Evolutionary conservation across 2,329 filamentous ascomycete species (phyloP).

Genomic region (Talaromyces sp.): DNA sequence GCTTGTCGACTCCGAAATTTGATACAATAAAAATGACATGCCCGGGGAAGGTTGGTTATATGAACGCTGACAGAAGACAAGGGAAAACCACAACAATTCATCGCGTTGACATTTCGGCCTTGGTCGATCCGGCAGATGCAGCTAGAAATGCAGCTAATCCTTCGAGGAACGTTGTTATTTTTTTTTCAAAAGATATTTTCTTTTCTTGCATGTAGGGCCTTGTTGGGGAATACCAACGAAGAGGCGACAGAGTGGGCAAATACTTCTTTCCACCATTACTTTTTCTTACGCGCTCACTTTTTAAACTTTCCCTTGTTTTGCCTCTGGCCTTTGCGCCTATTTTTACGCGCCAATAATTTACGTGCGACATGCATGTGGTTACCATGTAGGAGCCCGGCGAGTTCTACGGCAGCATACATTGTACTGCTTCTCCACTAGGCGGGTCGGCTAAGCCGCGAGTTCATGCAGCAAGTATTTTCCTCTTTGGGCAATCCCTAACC

Average conservation of each 20-base stretch:
- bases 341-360: background rate
- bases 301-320: background rate
- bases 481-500: slow-evolving; percentile 9
- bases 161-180: background rate
- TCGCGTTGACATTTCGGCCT: background rate
- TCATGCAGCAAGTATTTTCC: slow-evolving; percentile 10
- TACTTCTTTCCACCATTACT: background rate
- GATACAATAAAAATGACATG: background rate
- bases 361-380: background rate
- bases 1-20: background rate
- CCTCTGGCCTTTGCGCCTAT: background rate
- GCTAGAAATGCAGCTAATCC: background rate
- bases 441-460: background rate
- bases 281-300: background rate
- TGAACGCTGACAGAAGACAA: background rate
- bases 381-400: background rate
- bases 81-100: background rate
- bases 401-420: background rate
- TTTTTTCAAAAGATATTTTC: background rate
- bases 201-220: background rate
- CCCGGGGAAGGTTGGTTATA: background rate
- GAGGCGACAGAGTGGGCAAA: background rate
- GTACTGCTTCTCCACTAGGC: slow-evolving; percentile 1
- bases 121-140: background rate
- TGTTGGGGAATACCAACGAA: background rate